Evolutionary conservation across 805 yeast species (phyloP).

Genomic region (Metschnikowia picachoensis): DNA sequence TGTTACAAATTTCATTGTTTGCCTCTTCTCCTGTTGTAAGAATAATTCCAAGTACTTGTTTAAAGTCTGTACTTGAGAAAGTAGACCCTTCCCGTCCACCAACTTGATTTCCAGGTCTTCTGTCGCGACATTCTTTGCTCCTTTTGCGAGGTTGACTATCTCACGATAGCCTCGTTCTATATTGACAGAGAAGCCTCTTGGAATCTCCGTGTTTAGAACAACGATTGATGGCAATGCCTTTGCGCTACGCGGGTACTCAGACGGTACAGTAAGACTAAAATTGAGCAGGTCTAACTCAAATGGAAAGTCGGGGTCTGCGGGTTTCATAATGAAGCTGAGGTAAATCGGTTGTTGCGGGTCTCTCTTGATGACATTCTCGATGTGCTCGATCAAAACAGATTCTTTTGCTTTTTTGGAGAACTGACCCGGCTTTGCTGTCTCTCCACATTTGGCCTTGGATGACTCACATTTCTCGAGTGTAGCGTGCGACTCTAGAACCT

Average conservation of each 20-base stretch:
- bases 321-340: constrained; percentile 44
- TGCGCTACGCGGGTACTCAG: constrained; percentile 46
- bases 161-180: constrained; percentile 60
- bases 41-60: constrained; percentile 58
- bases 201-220: constrained; percentile 64
- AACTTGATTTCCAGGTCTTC: constrained; percentile 26
- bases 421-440: not conserved
- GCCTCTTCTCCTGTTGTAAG: constrained; percentile 54
- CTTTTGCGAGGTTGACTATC: constrained; percentile 31
- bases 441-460: not conserved
- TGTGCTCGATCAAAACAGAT: constrained; percentile 11
- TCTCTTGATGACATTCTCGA: constrained; percentile 9
- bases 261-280: constrained; percentile 52
- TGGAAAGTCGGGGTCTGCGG: constrained; percentile 73
- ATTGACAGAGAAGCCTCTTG: constrained; percentile 62
- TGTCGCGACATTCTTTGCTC: constrained; percentile 14
- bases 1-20: constrained; percentile 58
- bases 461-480: not conserved
- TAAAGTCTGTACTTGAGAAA: constrained; percentile 51
- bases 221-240: constrained; percentile 44
- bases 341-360: constrained; percentile 27
- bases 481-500: constrained; percentile 11
- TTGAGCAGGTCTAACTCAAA: constrained; percentile 54
- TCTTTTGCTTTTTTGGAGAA: constrained; percentile 13
- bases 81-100: constrained; percentile 47